Conservation (phyloP, 2,329 filamentous ascomycete genomes). For the Aspergillus sp. region DNA sequence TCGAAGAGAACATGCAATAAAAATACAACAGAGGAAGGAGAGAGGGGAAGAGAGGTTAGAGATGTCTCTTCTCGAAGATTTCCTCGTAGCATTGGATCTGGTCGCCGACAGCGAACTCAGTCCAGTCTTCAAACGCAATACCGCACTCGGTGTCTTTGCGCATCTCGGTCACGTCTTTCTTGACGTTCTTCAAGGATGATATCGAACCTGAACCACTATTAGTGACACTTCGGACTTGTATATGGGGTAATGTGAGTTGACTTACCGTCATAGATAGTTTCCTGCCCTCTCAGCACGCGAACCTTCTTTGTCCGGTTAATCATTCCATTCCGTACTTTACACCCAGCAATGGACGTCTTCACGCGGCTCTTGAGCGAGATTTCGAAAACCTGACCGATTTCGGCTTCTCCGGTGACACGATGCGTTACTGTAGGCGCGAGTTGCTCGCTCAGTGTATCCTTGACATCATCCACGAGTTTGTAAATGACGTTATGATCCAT, state of each 20-base stretch:
- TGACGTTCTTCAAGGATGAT: slow-evolving; percentile 81
- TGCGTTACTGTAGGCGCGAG: slow-evolving; percentile 66
- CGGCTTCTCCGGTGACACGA: slow-evolving; percentile 82
- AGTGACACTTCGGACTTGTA: not conserved
- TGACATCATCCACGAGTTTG: slow-evolving; percentile 51
- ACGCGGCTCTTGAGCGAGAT: slow-evolving; percentile 74
- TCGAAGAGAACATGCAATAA: not conserved
- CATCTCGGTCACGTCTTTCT: slow-evolving; percentile 88
- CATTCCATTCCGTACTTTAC: slow-evolving; percentile 78
- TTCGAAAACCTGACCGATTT: slow-evolving; percentile 77
- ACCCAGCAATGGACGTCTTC: slow-evolving; percentile 78
- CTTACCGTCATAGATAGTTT: slow-evolving; percentile 80
- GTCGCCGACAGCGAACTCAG: slow-evolving; percentile 77
- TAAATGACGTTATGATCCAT: slow-evolving; percentile 73
- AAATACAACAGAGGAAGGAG: not conserved
- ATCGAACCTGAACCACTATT: slow-evolving; percentile 62
- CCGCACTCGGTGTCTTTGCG: slow-evolving; percentile 93
- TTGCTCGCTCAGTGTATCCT: slow-evolving; percentile 64
- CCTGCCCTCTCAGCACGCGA: slow-evolving; percentile 68
- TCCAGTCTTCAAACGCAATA: slow-evolving; percentile 78
- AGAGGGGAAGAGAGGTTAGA: slow-evolving; percentile 25
- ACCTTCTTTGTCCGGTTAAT: slow-evolving; percentile 66
- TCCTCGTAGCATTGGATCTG: slow-evolving; percentile 86
- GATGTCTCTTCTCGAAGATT: slow-evolving; percentile 65
- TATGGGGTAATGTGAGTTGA: not conserved